Conservation (phyloP, 176 grass and related monocot genomes). For the Miscanthus lutarioriparius region DNA sequence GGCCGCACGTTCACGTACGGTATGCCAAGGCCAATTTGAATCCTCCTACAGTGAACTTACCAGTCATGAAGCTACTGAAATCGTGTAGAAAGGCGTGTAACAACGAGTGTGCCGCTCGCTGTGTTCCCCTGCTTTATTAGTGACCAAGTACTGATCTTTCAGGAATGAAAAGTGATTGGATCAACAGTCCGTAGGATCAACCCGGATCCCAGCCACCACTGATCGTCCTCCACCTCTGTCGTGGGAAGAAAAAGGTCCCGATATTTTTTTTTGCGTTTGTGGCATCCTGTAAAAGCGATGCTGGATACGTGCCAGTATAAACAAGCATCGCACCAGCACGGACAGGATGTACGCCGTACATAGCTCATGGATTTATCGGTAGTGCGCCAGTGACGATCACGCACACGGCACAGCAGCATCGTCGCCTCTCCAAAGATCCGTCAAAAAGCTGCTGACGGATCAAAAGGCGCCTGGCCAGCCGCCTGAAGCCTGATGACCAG, state of each 20-base stretch:
- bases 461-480: neutral
- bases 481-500: neutral
- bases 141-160: neutral
- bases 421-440: constrained; percentile 32
- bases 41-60: constrained; percentile 15
- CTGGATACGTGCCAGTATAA: constrained; percentile 18
- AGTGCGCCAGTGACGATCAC: constrained; percentile 36
- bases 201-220: constrained; percentile 20
- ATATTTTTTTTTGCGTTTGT: constrained; percentile 15
- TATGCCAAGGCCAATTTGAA: neutral
- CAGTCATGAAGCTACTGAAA: neutral
- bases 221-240: neutral
- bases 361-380: neutral
- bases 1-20: constrained; percentile 15
- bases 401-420: neutral
- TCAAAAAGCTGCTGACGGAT: constrained; percentile 39
- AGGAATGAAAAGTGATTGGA: neutral
- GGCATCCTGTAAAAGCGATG: constrained; percentile 18
- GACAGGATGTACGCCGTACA: neutral
- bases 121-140: constrained; percentile 12
- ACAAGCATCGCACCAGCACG: constrained; percentile 26
- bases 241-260: neutral
- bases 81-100: constrained; percentile 4
- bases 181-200: neutral
- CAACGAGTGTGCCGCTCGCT: neutral